A percentile compares a stretch with the other conserved stretches of the same genome.
Evolutionary conservation across 2,329 filamentous ascomycete genomes (phyloP).

Genomic region (Exserohilum rostratum): DNA sequence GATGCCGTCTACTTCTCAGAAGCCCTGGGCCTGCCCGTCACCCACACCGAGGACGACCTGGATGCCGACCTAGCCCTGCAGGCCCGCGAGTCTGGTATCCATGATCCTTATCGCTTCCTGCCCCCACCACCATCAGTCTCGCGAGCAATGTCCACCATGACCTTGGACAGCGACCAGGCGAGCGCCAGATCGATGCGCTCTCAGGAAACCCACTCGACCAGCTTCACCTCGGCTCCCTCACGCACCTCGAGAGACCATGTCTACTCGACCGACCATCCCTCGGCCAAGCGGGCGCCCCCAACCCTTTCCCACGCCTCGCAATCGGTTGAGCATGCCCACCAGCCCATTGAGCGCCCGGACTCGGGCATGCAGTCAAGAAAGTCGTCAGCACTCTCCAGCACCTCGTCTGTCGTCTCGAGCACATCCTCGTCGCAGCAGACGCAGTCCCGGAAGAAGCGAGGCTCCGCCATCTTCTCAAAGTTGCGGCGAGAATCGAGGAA

Average conservation of each 20-base stretch:
- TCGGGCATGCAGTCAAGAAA: conserved; percentile 25
- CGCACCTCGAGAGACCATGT: conserved; percentile 41
- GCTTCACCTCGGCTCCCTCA: conserved; percentile 42
- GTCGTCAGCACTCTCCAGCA: conserved; percentile 32
- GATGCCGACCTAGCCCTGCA: conserved; percentile 36
- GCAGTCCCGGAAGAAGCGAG: conserved; percentile 34
- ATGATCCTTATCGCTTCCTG: conserved; percentile 42
- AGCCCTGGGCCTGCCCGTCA: conserved; percentile 32
- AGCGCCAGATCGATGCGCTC: conserved; percentile 46
- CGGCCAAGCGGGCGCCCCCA: conserved; percentile 24
- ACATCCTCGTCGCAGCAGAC: conserved; percentile 26
- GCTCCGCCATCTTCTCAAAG: conserved; percentile 39
- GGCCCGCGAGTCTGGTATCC: conserved; percentile 40
- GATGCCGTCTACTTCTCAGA: conserved; percentile 41
- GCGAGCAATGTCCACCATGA: conserved; percentile 39
- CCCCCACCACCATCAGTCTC: conserved; percentile 30
- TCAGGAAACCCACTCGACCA: conserved; percentile 44
- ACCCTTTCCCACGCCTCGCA: conserved; percentile 23
- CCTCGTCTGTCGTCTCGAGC: conserved; percentile 30
- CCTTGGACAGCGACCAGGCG: conserved; percentile 37
- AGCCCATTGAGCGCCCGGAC: conserved; percentile 22
- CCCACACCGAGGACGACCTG: conserved; percentile 40
- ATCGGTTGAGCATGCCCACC: conserved; percentile 26
- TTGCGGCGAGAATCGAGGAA: conserved; percentile 42
- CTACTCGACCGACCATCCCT: conserved; percentile 23